These are phyloP conservation scores for Mycena metata DNA, from an alignment of 768 basidiomycete species.

Conservation along the genomic window DNA sequence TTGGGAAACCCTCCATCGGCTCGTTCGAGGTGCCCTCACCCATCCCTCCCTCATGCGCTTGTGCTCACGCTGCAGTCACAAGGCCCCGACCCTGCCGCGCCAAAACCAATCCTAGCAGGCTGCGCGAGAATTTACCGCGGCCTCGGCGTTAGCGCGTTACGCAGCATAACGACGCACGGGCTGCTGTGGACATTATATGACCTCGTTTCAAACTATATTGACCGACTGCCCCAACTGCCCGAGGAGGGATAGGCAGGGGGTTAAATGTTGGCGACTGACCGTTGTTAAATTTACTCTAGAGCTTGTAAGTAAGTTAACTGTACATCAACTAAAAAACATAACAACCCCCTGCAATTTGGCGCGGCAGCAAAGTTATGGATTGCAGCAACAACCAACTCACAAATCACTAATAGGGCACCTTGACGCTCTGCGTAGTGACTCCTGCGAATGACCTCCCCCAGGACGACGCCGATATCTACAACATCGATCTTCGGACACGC, in stretches of 20 bases:
- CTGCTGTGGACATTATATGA: constrained; percentile 96
- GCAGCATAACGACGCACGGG: constrained; percentile 95
- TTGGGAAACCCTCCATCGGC: constrained; percentile 79
- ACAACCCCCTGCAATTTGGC: not conserved
- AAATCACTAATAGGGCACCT: constrained; percentile 80
- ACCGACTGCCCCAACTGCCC: constrained; percentile 58
- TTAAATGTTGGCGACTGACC: not conserved
- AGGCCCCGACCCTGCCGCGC: constrained; percentile 86
- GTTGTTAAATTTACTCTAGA: constrained; percentile 29
- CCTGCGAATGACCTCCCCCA: constrained; percentile 86
- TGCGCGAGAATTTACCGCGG: constrained; percentile 91
- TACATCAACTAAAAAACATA: constrained; percentile 19
- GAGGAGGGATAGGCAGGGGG: constrained; percentile 19
- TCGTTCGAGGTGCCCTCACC: constrained; percentile 77
- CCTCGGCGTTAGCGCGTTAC: constrained; percentile 91
- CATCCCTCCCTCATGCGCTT: not conserved
- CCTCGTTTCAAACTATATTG: constrained; percentile 80
- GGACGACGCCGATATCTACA: constrained; percentile 93
- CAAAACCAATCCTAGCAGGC: constrained; percentile 82
- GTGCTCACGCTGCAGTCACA: not conserved
- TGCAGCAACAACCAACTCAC: not conserved
- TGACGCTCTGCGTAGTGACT: constrained; percentile 82
- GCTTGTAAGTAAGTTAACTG: constrained; percentile 33
- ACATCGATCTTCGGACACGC: constrained; percentile 87
- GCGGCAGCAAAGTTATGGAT: not conserved